Evolutionary conservation across 176 grass and related monocot species (phyloP).

Genomic region (Aechmea fasciata): DNA sequence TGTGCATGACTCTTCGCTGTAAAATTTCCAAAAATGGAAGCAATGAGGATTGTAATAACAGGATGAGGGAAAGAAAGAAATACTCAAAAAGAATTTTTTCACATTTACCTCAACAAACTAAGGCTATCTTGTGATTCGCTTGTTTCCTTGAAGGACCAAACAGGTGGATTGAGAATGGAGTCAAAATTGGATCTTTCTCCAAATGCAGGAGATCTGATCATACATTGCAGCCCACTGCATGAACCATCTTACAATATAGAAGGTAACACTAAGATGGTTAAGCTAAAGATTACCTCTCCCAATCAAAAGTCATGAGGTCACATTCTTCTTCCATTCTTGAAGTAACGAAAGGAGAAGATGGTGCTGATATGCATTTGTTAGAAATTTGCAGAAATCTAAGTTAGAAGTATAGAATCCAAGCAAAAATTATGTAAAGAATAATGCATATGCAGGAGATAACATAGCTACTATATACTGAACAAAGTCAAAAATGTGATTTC

Average conservation of each 20-base stretch:
- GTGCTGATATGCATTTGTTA: background rate
- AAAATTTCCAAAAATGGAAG: background rate
- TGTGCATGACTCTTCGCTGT: slow-evolving; percentile 9
- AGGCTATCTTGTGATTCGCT: background rate
- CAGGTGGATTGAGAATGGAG: background rate
- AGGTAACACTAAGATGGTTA: background rate
- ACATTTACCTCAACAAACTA: slow-evolving; percentile 1
- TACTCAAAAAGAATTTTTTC: background rate
- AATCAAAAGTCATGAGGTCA: background rate
- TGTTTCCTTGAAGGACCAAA: slow-evolving; percentile 2
- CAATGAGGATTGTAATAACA: background rate
- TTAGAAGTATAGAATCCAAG: too few relatives aligned
- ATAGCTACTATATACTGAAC: background rate
- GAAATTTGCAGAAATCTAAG: too few relatives aligned
- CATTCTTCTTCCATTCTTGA: background rate
- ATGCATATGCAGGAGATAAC: background rate
- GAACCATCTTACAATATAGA: background rate
- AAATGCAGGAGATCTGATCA: slow-evolving; percentile 4
- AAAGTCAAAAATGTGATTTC: background rate
- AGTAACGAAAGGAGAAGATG: background rate
- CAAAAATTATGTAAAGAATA: too few relatives aligned
- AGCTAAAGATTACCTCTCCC: background rate
- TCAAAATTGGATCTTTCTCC: background rate
- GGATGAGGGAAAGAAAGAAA: background rate
- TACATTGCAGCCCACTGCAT: background rate